Base-by-base conservation (phyloP, 2,329 filamentous ascomycete genomes). In the Cladosporium phlei region DNA sequence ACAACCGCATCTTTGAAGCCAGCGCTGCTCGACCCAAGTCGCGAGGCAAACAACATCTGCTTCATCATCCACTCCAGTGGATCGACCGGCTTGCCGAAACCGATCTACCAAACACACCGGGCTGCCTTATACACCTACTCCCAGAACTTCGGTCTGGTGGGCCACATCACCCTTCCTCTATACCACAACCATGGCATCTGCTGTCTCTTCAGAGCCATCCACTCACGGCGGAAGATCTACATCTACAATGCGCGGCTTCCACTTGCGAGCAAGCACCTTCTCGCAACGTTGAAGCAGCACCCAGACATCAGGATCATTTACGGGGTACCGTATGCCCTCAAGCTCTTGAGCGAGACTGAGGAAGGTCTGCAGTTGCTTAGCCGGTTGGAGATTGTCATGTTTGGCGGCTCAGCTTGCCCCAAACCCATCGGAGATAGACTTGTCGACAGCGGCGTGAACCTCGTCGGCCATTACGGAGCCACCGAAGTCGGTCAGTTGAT, bases 401-500 rank as follows among this genome's bases (percentile, higher is more conserved):
- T 56, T 22, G 56, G 56, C 19, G 56, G 56, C 20, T 55, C 55
- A 9, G 56, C 56, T 4, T 57, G 53, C 21, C 56, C 56, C 1
- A 54, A 59, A 22, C 50, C 51, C 19, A 52, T 59, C 20, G 56
- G 56, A 17, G 53, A 59, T 43, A 52, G 47, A n/a, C 50, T 59
- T 17, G 50, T 53, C 8, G 47, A 48, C 11, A 43, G 38, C 5
- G 56, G 53, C 9, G 56, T 59, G 3, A 48, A 51, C 10, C 52
- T 59, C 7, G 53, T 59, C 4, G 48, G 47, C 3, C 54, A 55
- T 21, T 54, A 55, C 29, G 56, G 30, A 24, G 76, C 72, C 2
- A 82, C 79, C 1, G 80, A 83, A 56, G 76, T 73, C 2, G 78
- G 78, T 3, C 73, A 79, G 53, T 59, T 82, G 6, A 79, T 80